A percentile compares a stretch with the other conserved stretches of the same genome.
These are phyloP conservation scores for Trichoderma cornu-damae DNA, from an alignment of 2,329 filamentous ascomycete genomes.

Conservation along the genomic window DNA sequence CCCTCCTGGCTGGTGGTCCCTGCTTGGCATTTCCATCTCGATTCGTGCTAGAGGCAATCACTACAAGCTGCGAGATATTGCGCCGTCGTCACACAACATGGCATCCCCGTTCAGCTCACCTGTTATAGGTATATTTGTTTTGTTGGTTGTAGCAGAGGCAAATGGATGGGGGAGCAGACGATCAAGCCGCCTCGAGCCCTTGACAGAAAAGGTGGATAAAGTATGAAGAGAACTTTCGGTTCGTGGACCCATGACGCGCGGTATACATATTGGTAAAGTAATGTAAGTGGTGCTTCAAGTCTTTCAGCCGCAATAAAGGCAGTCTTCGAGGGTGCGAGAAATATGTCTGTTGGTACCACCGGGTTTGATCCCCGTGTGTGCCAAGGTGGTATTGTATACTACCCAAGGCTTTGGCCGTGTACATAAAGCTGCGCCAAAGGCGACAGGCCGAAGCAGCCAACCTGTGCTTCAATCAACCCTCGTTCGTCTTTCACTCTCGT, in stretches of 20 bases:
- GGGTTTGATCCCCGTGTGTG: constrained; percentile 1
- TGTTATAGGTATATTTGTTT: too few relatives aligned
- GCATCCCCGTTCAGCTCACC: constrained; percentile 1
- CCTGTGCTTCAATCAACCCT: not conserved
- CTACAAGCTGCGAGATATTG: constrained; percentile 17
- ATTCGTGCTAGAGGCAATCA: constrained; percentile 16
- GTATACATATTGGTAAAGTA: not conserved
- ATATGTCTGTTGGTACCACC: not conserved
- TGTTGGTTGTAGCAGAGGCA: too few relatives aligned
- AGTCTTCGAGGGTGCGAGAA: too few relatives aligned
- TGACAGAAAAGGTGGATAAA: constrained; percentile 7
- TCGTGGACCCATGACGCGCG: constrained; percentile 7
- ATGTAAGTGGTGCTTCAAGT: not conserved
- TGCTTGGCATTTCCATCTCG: constrained; percentile 7
- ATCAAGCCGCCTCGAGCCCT: not conserved
- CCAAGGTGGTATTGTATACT: constrained; percentile 1
- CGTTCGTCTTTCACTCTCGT: not conserved
- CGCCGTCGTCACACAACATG: constrained; percentile 9
- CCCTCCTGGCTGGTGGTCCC: not conserved
- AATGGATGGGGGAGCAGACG: not conserved
- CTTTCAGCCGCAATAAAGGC: not conserved
- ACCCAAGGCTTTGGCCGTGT: not conserved
- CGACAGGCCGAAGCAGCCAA: not conserved
- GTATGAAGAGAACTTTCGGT: not conserved
- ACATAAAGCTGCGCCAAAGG: constrained; percentile 5